These are phyloP conservation scores for Silene conica DNA, from an alignment of 148 eudicot species.

Conservation along the genomic window DNA sequence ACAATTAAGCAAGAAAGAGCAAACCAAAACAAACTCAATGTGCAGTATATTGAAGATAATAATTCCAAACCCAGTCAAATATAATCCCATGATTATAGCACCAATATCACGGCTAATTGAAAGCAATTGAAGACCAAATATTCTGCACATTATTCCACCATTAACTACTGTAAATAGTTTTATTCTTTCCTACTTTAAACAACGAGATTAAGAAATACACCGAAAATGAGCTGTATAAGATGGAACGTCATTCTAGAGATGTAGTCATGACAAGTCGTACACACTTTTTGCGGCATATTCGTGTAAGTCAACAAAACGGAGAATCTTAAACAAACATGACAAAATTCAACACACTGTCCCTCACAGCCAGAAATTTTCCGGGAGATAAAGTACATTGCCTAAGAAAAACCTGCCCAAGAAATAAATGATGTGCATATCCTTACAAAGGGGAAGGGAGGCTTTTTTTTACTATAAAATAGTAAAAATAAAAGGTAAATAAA, in stretches of 20 bases:
- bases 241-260: not conserved
- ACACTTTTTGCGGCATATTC: not conserved
- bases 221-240: not conserved
- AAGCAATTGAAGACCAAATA: no score
- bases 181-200: no score
- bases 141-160: no score
- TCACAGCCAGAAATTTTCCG: no score
- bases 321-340: constrained; percentile 4
- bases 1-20: no score
- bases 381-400: not conserved
- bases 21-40: no score
- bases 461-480: not conserved
- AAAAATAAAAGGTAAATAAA: not conserved
- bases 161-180: no score
- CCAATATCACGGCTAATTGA: no score
- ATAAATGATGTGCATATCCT: not conserved
- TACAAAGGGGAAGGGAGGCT: not conserved
- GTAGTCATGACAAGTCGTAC: not conserved
- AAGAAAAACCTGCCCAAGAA: constrained; percentile 1
- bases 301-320: not conserved
- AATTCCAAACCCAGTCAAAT: no score
- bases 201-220: not conserved
- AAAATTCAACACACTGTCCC: no score
- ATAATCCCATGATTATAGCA: no score
- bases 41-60: no score